Evolutionary conservation across 2,329 filamentous ascomycete genomes (phyloP), one percentile per base, ranked within the genome.

Genomic region (Aspergillus bombycis): DNA sequence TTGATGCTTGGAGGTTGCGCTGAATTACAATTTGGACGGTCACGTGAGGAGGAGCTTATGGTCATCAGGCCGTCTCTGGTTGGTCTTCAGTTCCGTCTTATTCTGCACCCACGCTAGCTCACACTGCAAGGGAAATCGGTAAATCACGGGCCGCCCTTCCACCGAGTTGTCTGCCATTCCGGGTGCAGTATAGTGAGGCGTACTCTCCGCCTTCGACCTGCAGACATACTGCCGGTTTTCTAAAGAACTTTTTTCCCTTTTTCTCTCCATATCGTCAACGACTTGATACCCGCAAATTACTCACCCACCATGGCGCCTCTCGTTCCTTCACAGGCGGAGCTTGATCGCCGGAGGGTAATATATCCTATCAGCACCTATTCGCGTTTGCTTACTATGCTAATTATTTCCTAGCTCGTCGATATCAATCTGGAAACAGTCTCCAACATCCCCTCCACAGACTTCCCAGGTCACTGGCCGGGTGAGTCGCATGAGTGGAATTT

Each of bases 391-490:
- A 38, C 41, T 60, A 67, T 61, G 32, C 68, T 71, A 67, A 70
- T 52, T 56, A 21, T 26, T 57, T 63, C 57, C 58, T 72, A 97
- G 91, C 90, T 92, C 71, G 89, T 99, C 74, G 88, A 90, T 71
- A 89, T 99, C 81, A 92, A 95, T 78, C 84, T 89, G 70, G 95
- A 99, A 81, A 97, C 92, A 26, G 91, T 99, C 74, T 91, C 91
- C 70, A 89, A 98, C 81, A 91, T 94, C 71, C 86, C 90, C 66
- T 95, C 93, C 54, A 96, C 89, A 72, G 94, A 98, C 76, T 97
- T 94, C 77, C 96, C 96, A 19, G 91, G 91, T 69, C 93, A 97
- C 79, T 95, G 90, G 82, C 91, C 92, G 3, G 92, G 92, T 71
- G 95, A 98, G 82, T 91, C 96, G 79, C 86, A 93, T 74, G 84